Percentiles rank a stretch among this genome's conserved stretches.
phyloP scores from a whole-genome alignment of 169 alveolate genomes.

The Plasmodium coatneyi region DNA sequence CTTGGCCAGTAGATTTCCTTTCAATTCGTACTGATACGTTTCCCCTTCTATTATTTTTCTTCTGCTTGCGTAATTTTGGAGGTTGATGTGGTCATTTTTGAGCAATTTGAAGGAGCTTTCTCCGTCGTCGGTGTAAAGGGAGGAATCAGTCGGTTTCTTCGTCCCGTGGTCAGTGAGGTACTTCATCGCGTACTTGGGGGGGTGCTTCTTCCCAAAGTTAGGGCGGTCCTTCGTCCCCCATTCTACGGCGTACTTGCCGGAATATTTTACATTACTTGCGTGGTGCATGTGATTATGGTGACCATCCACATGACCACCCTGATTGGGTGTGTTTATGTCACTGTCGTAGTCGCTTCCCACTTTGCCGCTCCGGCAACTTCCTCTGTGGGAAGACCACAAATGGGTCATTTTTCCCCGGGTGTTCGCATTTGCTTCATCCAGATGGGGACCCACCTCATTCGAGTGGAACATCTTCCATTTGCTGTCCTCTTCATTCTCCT shows the following conservation, averaged over 20 bases:
- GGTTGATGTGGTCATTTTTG: neutral
- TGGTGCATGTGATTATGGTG: neutral
- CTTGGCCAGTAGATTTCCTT: slow-evolving; percentile 19
- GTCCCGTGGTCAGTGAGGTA: neutral
- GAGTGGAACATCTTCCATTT: neutral
- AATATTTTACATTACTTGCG: neutral
- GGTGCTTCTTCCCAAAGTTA: neutral
- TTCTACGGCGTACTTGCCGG: neutral
- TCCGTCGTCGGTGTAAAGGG: neutral
- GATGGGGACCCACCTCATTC: neutral
- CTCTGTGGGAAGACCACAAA: neutral
- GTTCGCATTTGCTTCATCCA: neutral
- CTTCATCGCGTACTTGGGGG: neutral
- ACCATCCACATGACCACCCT: neutral
- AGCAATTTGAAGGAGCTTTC: neutral
- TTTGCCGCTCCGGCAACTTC: neutral
- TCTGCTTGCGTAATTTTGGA: neutral
- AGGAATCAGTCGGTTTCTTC: neutral
- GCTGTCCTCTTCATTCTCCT: neutral
- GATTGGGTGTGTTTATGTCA: neutral
- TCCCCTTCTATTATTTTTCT: slow-evolving; percentile 22
- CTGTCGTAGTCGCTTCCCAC: neutral
- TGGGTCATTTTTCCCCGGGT: neutral
- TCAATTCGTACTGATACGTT: slow-evolving; percentile 27
- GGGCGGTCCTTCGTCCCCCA: neutral